Base-by-base conservation (phyloP, 768 basidiomycete genomes). In the Agrocybe praecox region DNA sequence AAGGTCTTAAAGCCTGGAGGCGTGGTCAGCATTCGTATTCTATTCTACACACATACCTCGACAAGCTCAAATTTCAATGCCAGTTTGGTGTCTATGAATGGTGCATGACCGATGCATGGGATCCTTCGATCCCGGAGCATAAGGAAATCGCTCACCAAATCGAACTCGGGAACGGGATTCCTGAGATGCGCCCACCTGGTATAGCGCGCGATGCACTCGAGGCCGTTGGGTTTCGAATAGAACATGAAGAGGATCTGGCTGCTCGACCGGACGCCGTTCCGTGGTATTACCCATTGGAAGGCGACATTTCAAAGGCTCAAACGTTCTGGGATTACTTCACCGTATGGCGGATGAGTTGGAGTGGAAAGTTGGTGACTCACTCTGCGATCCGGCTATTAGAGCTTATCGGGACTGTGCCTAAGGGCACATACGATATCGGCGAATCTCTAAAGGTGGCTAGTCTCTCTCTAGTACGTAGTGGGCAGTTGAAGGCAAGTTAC, bases 61-160 rank as follows among this genome's bases (percentile, higher is more conserved):
- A 29, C 9, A 29, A 5, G 4, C 26, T 48, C 19, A 22, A 40
- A 24, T 23, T 49, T 19, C 29, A 15, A 62, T 57, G 1, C 18
- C 56, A 96, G 91, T 97, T 97, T 72, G 96, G 96, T 67, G 91
- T 98, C 34, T 99, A 98, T 74, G 97, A 98, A 71, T 99, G 96
- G 96, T 89, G 87, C 74, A 98, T 99, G 97, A 98, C 97, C 18
- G 95, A 98, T 72, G 70, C 73, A 2, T 96, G 96, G 92, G 90
- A 98, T 73, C 83, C 91, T 36, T 82, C 89, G 46, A 90, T 80
- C 68, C 90, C 94, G 17, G 74, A 82, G 52, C 96, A 98, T 82
- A 96, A 95, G 76, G 82, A 82, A 45, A 86, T 98, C 55, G 92
- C 93, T 12, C 95, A 98, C 76, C 84, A 83, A 58, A 89, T 98